These are phyloP conservation scores for Kickxella alabastrina DNA, from an alignment of 192 early-diverging fungal species.

Conservation along the genomic window DNA sequence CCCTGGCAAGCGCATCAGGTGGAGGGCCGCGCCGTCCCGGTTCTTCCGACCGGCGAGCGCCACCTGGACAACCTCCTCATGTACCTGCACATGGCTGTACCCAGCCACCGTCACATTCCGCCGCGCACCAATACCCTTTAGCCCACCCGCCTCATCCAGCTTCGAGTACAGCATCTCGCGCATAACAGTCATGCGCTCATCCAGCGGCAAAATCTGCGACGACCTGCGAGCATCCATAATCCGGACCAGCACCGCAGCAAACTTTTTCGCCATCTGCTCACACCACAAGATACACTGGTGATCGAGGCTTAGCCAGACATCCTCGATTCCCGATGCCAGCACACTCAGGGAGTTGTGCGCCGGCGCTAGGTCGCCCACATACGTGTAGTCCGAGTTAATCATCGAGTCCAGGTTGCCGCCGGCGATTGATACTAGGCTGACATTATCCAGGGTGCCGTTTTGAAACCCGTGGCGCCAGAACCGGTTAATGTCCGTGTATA, in stretches of 20 bases:
- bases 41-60: slow-evolving; percentile 4
- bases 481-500: slow-evolving; percentile 64
- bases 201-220: slow-evolving; percentile 57
- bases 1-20: neutral
- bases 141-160: too few relatives aligned
- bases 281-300: slow-evolving; percentile 92
- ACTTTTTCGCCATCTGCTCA: slow-evolving; percentile 74
- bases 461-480: slow-evolving; percentile 63
- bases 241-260: slow-evolving; percentile 55
- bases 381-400: slow-evolving; percentile 74
- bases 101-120: neutral
- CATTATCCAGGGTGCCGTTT: slow-evolving; percentile 48
- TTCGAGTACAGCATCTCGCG: slow-evolving; percentile 55
- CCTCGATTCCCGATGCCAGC: slow-evolving; percentile 70
- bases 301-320: slow-evolving; percentile 84
- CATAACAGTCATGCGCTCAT: slow-evolving; percentile 63
- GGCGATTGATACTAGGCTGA: slow-evolving; percentile 82
- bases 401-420: slow-evolving; percentile 85
- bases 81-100: slow-evolving; percentile 16
- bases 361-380: slow-evolving; percentile 63
- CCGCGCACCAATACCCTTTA: neutral
- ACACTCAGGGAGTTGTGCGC: slow-evolving; percentile 69
- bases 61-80: slow-evolving; percentile 6
- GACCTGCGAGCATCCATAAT: slow-evolving; percentile 59
- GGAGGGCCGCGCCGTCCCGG: too few relatives aligned